Evolutionary conservation across 129 eudicot species (phyloP), one percentile per base, ranked within the genome.

Genomic region (Ambrosia trifida): DNA sequence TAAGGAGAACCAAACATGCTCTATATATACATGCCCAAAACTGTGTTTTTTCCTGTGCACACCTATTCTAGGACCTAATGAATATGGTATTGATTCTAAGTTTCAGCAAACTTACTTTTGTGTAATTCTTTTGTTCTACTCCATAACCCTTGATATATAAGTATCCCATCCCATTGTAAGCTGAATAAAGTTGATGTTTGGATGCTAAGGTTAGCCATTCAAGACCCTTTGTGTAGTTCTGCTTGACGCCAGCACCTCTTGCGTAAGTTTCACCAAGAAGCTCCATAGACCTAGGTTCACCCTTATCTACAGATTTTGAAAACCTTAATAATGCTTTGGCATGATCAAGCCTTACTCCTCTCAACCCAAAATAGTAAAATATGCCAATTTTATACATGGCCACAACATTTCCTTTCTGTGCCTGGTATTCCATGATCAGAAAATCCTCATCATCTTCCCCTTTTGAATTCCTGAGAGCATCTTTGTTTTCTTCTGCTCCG

Each of bases 361-460:
- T 90, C 75, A 94, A 72, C 9, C 99, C 99, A 72, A 86, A 88
- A 70, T 94, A 94, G 68, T 90, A 94, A 72, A 94, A 90, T 35
- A 94, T 74, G 3, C 99, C 99, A 59, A 94, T 90, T 72, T 83
- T 94, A 71, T 90, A 94, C 99, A 94, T 94, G 49, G 99, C 99
- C 46, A 78, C 85, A 1, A 91, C 85, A 73, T 94, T 94, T 46
- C 99, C 99, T 82, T 94, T 94, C 75, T 90, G 97, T 33, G 97
- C 99, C 76, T 94, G 99, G 81, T 90, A 94, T 69, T 94, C 99
- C 84, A 88, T 59, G 17, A 94, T 90, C 78, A 90, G 99, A 66
- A 94, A 94, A 76, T 94, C 99, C 76, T 94, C 99, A 52, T 94
- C 99, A 50, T 94, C 97, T 72, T 94, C 98, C 46, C 98, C 98